These are phyloP conservation scores for Xylaria sp. DNA, from an alignment of 2,329 filamentous ascomycete species.

Conservation along the genomic window DNA sequence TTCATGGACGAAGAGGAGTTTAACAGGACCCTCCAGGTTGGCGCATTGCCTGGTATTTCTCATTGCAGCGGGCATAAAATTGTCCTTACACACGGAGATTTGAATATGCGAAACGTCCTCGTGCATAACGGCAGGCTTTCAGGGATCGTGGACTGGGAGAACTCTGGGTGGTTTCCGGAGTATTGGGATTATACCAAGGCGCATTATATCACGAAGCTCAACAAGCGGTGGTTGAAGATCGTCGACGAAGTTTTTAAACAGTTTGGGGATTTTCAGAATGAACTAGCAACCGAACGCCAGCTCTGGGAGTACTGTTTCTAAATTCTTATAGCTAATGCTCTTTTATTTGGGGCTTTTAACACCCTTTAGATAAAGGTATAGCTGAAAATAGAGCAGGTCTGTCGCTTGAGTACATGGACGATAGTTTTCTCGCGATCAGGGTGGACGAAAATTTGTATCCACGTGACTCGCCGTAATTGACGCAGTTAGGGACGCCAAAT, in stretches of 20 bases:
- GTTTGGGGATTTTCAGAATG: slow-evolving; percentile 22
- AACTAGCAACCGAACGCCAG: slow-evolving; percentile 23
- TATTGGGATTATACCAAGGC: slow-evolving; percentile 51
- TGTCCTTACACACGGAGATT: slow-evolving; percentile 57
- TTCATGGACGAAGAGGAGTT: slow-evolving; percentile 29
- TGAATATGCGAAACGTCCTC: slow-evolving; percentile 57
- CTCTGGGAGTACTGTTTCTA: slow-evolving; percentile 24
- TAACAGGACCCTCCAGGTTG: slow-evolving; percentile 17
- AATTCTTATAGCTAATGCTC: neutral
- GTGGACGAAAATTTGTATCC: neutral
- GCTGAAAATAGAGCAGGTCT: neutral
- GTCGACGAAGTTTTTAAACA: slow-evolving; percentile 24
- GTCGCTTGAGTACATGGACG: neutral
- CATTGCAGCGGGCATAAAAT: slow-evolving; percentile 20
- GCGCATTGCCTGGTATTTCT: slow-evolving; percentile 22
- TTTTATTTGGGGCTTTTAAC: neutral
- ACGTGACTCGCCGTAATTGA: neutral
- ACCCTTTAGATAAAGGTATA: neutral
- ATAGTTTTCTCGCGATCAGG: slow-evolving; percentile 2
- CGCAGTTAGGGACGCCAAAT: neutral
- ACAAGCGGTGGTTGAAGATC: slow-evolving; percentile 25
- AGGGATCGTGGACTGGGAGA: slow-evolving; percentile 55
- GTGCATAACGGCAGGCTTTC: slow-evolving; percentile 53
- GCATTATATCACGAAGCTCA: slow-evolving; percentile 16
- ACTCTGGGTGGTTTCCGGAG: slow-evolving; percentile 48